Base-by-base conservation (phyloP, 176 grass and related monocot species). In the Musa itinerans region DNA sequence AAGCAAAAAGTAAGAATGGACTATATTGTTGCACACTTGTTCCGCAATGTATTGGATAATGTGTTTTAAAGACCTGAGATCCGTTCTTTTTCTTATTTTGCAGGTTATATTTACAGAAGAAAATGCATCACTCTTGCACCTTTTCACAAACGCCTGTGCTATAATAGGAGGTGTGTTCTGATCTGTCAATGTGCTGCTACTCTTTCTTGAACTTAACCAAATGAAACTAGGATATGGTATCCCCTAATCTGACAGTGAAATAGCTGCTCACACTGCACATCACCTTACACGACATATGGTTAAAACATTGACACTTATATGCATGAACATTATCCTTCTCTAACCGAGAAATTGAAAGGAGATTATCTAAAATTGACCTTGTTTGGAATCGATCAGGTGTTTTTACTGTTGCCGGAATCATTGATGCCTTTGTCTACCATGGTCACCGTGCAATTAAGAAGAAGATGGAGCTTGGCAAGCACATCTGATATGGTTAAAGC, bases 41-140 rank as follows among this genome's bases (percentile, higher is more conserved):
- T 53, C 20, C 13, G 1, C 11, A 26, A 65, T 27, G 1, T 43
- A 43, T 68, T 58, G 54, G 57, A 14, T 61, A 5, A 15, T n/a
- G n/a, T 61, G 14, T 26, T 23, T 69, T 20, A 34, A 72, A 81
- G 24, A 75, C 53, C 8, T 63, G 16, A 56, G 53, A 52, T 10
- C 12, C 22, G 73, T 57, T 73, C 17, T 72, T 51, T 65, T 79
- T 64, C 26, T 49, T 69, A 16, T 66, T 74, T 84, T 55, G 57
- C 88, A 98, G 94, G 95, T 99, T 78, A 84, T 87, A 75, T 99
- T 94, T 76, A 94, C 95, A 15, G 95, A 99, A 85, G 90, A 91
- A 76, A 94, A 91, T 73, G 87, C 88, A 61, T 94, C 95, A 3
- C 87, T 99, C 16, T 86, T 99, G 80, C 95, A 99, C 80, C 90